Evolutionary conservation across 768 basidiomycete species (phyloP).

Genomic region (Mrakia frigida): DNA sequence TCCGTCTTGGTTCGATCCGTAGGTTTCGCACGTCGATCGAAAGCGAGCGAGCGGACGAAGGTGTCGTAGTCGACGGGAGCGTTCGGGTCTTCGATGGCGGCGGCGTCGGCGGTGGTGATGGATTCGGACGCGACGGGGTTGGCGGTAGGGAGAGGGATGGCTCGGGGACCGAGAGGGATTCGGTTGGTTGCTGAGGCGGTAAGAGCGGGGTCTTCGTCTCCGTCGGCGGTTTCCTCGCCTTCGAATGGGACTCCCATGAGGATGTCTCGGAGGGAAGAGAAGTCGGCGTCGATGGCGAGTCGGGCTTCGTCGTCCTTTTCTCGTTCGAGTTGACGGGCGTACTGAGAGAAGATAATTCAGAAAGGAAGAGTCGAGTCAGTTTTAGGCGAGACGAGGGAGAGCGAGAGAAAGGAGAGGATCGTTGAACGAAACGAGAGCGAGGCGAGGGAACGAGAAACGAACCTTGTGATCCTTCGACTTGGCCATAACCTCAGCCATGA

Average conservation of each 20-base stretch:
- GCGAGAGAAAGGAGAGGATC: neutral
- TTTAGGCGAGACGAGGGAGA: neutral
- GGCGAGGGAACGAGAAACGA: slow-evolving; percentile 30
- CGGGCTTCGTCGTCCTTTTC: slow-evolving; percentile 81
- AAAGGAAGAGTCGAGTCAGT: too few species aligned
- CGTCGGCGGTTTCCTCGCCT: slow-evolving; percentile 22
- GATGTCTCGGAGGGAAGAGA: slow-evolving; percentile 69
- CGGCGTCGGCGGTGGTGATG: slow-evolving; percentile 18
- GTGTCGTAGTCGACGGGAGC: slow-evolving; percentile 72
- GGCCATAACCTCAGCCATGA: slow-evolving; percentile 95
- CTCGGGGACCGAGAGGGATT: slow-evolving; percentile 30
- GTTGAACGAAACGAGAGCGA: neutral
- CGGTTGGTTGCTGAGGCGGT: slow-evolving; percentile 26
- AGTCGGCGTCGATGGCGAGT: slow-evolving; percentile 80
- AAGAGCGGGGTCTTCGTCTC: slow-evolving; percentile 7
- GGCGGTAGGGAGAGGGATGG: neutral
- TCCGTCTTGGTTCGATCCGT: slow-evolving; percentile 95
- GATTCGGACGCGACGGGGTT: slow-evolving; percentile 2
- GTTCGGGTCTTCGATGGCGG: slow-evolving; percentile 9
- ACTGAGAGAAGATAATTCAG: slow-evolving; percentile 40
- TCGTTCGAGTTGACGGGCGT: slow-evolving; percentile 78
- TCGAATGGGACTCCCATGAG: slow-evolving; percentile 51
- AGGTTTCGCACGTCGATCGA: slow-evolving; percentile 86
- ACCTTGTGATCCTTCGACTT: slow-evolving; percentile 97
- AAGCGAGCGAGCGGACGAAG: slow-evolving; percentile 83